Evolutionary conservation across 148 eudicot genomes (phyloP), one percentile per base, ranked within the genome.

Genomic region (Diospyros lotus): DNA sequence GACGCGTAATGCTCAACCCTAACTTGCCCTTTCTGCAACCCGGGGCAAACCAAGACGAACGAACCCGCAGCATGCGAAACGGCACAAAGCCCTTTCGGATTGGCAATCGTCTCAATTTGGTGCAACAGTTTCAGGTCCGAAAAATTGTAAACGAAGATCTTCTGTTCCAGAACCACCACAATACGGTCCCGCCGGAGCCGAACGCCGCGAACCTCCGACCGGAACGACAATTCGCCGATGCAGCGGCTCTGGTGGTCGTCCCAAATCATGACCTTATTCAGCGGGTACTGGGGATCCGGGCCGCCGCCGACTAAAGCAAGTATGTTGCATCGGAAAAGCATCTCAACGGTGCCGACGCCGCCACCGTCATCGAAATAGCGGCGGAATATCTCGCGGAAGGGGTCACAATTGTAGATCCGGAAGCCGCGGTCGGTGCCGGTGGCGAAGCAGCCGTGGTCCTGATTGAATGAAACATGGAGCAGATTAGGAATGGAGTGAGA

Each of bases 221-320:
- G 81, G 68, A 93, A 93, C 6, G 94, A 91, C n/a, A 91, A 54
- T 58, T 91, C 98, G 39, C 98, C 98, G 2, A 93, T 91, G 71
- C 97, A 93, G 45, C 98, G 68, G 74, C 91, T 84, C 64, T 91
- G 94, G 54, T 93, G 94, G 72, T 93, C 98, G 61, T 93, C 97
- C 98, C 98, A 91, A 39, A 89, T 89, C 97, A 91, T 91, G 13
- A 91, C 97, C 82, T 91, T 93, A 64, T 93, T 91, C 9, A 86
- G 78, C 4, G 98, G 92, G 53, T 89, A 93, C 73, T 87, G 97
- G 3, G 98, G 94, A 15, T 90, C 83, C 4, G 92, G 84, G 1
- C 97, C 98, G 5, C 98, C 98, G 28, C 98, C 98, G 2, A 93
- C 98, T n/a, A 93, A 55, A 0, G 97, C 94, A 5, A 93, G 84